Base-by-base conservation (phyloP, 1,139 yeast species). In the Yamadazyma atmosphaerica region DNA sequence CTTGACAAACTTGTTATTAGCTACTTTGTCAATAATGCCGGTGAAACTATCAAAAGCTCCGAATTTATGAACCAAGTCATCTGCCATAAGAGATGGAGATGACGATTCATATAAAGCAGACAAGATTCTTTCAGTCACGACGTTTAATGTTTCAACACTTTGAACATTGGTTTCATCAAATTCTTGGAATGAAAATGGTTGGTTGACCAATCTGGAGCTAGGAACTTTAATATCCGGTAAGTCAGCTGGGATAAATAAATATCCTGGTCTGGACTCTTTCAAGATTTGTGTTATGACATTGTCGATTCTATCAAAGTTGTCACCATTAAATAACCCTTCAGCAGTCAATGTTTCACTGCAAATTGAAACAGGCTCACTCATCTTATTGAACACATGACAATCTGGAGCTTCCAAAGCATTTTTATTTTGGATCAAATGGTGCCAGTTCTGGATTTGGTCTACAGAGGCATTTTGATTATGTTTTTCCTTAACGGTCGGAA, bases 191-290 rank as follows among this genome's bases (percentile, higher is more conserved):
- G 58, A 38, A 51, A 63, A 50, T 28, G 66, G 52, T 50, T 42
- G 35, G 26, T 45, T 35, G 12, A 35, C 40, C 37, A 63, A 59
- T 39, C 67, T 57, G 5, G 61, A 47, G 4, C 65, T 54, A 16
- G 76, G 66, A 12, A 86, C 79, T 32, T 63, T 48, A 32, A 65
- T 52, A 50, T 77, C 77, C 8, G 82, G 79, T 51, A 85, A 61
- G 54, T 87, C 90, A 31, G 76, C 68, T 2, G 96, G 96, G 32
- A 88, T 59, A 55, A 78, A 86, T 41, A 88, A 62, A 55, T 84
- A 87, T 6, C 95, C 96, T 1, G 96, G 96, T 55, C 83, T 77
- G 21, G 83, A 79, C 40, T 74, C 70, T 32, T 61, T 66, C 47
- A 77, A 65, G 23, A 86, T 79, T 23, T 74, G 68, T 32, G 56